Evolutionary conservation across 352 stramenopile genomes (phyloP).

Genomic region (Phytophthora hibernalis): DNA sequence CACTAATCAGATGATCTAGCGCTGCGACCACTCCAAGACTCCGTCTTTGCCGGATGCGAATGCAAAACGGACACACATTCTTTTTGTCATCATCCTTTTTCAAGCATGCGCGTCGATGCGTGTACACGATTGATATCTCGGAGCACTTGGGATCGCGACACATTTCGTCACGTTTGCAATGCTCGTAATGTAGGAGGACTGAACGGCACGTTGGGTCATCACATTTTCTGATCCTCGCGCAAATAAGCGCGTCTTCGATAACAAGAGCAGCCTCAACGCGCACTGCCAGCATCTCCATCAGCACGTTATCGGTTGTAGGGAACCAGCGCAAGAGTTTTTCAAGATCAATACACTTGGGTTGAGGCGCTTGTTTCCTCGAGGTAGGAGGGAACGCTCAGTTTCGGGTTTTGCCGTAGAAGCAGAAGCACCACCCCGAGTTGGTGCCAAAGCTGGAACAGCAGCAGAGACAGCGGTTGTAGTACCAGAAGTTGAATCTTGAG

Average conservation of each 20-base stretch:
- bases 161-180: conserved; percentile 41
- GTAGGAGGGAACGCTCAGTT: background rate
- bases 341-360: conserved; percentile 28
- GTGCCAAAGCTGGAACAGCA: conserved; percentile 7
- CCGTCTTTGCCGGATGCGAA: conserved; percentile 45
- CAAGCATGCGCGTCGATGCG: conserved; percentile 39
- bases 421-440: background rate
- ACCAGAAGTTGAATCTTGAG: background rate
- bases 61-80: conserved; percentile 50
- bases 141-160: conserved; percentile 40
- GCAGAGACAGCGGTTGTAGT: conserved; percentile 4
- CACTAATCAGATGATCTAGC: conserved; percentile 42
- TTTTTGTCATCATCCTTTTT: conserved; percentile 31
- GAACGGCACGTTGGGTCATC: conserved; percentile 33
- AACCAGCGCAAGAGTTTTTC: conserved; percentile 44
- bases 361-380: background rate
- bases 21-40: conserved; percentile 35
- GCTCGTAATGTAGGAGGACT: conserved; percentile 39
- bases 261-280: conserved; percentile 39
- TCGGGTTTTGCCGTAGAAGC: background rate
- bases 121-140: conserved; percentile 32
- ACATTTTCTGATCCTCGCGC: conserved; percentile 42
- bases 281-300: conserved; percentile 34
- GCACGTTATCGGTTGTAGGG: conserved; percentile 31
- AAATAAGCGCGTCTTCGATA: conserved; percentile 54